Evolutionary conservation across 805 yeast genomes (phyloP), one percentile per base, ranked within the genome.

Genomic region (Schwanniomyces polymorphus): DNA sequence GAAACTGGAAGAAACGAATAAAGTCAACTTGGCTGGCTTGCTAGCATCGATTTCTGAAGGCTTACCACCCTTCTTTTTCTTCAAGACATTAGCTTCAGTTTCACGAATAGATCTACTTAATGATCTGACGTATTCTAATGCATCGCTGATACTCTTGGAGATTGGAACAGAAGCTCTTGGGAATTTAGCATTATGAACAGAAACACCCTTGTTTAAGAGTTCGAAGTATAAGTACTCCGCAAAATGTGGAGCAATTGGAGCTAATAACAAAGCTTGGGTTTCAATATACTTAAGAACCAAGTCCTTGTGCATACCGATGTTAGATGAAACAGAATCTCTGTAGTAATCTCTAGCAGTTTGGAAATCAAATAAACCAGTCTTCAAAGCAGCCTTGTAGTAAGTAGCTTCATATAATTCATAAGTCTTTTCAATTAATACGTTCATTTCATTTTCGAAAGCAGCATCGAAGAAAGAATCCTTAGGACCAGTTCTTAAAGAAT

Each of bases 161-260:
- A 86, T 78, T 35, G 90, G 86, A 54, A 78, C 75, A 16, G 79
- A 61, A n/a, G 86, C 82, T 64, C 82, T 76, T 54, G 99, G 98
- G 86, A 92, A 94, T 49, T 54, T 61, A 21, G 92, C 87, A 52
- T 72, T 74, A 67, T 91, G 95, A 38, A 89, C 84, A 39, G 95
- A 77, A 3, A 76, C 77, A 40, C 71, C 65, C 56, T 86, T 79
- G 38, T 84, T 82, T 53, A 94, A 75, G 38, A 91, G 76, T 55
- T 92, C 98, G 63, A 86, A 81, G 80, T 88, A 90, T 48, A 92
- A 75, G 72, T 82, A 89, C 58, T 94, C 99, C 54, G 94, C 84
- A 67, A 92, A 91, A 70, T 94, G 99, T 42, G 99, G 98, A 38
- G 98, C 95, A 58, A 94, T 76, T 53, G 99, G 99, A 14, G 96